Evolutionary conservation across 352 stramenopile genomes (phyloP).

Genomic region (Thalassiosira hispida): DNA sequence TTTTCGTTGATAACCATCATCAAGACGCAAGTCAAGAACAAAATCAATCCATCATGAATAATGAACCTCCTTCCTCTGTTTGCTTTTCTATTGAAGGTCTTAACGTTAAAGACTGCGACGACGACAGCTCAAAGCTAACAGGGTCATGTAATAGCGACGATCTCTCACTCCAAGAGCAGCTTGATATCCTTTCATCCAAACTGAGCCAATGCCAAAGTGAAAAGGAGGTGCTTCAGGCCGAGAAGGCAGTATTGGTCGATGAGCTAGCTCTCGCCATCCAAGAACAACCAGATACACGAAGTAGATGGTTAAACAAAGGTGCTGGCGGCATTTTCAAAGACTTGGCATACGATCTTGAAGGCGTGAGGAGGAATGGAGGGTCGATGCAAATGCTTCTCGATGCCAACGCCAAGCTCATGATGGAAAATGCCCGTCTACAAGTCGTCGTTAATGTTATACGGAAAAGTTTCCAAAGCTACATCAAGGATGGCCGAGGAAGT

Average conservation of each 20-base stretch:
- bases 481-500: not conserved
- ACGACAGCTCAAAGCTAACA: not conserved
- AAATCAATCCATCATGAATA: not conserved
- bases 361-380: too few species aligned
- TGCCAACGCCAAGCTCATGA: not conserved
- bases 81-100: conserved; percentile 2
- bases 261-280: not conserved
- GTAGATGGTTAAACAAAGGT: not conserved
- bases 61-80: not conserved
- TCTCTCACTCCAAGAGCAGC: too few species aligned
- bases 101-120: not conserved
- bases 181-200: not conserved
- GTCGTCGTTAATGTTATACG: not conserved
- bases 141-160: not conserved
- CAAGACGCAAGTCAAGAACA: too few species aligned
- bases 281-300: not conserved
- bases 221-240: not conserved
- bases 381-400: conserved; percentile 4
- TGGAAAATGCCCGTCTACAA: not conserved
- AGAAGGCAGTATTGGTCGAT: not conserved
- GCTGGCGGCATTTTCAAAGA: too few species aligned
- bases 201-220: not conserved
- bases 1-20: too few species aligned
- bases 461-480: not conserved
- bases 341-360: too few species aligned